Conservation (phyloP, 805 yeast genomes). For the Lipomyces yamadae region DNA sequence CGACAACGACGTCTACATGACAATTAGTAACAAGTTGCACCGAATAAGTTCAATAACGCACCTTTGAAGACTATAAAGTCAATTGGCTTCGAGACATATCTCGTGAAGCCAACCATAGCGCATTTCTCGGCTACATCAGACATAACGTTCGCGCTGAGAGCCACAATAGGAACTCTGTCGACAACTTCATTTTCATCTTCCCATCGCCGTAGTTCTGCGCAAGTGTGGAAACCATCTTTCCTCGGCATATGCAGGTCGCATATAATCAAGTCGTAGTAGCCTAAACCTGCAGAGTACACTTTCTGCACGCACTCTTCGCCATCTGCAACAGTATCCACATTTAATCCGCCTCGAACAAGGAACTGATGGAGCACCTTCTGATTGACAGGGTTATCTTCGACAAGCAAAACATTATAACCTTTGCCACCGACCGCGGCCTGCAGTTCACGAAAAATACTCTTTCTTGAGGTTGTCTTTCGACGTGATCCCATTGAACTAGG, state of each 20-base stretch:
- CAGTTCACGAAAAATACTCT: slow-evolving; percentile 38
- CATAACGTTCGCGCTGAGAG: slow-evolving; percentile 47
- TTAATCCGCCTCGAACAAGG: slow-evolving; percentile 42
- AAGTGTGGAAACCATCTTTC: slow-evolving; percentile 46
- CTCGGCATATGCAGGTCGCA: slow-evolving; percentile 48
- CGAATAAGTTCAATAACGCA: slow-evolving; percentile 13
- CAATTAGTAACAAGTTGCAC: neutral
- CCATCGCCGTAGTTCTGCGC: slow-evolving; percentile 45
- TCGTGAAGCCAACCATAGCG: slow-evolving; percentile 42
- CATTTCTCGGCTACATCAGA: slow-evolving; percentile 44
- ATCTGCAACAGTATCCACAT: slow-evolving; percentile 43
- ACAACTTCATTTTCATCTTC: slow-evolving; percentile 35
- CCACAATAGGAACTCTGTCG: slow-evolving; percentile 42
- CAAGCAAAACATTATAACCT: slow-evolving; percentile 63
- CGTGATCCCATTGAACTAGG: neutral
- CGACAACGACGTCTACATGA: slow-evolving; percentile 24
- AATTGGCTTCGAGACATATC: slow-evolving; percentile 46
- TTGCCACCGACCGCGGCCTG: slow-evolving; percentile 23
- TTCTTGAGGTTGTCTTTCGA: slow-evolving; percentile 16
- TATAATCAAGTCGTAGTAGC: slow-evolving; percentile 41
- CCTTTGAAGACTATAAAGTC: slow-evolving; percentile 42
- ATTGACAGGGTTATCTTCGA: slow-evolving; percentile 87
- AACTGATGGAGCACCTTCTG: slow-evolving; percentile 76
- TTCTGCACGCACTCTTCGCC: slow-evolving; percentile 44
- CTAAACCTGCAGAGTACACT: slow-evolving; percentile 36